phyloP scores from a whole-genome alignment of 345 rosid species.

The Clausena lansium region DNA sequence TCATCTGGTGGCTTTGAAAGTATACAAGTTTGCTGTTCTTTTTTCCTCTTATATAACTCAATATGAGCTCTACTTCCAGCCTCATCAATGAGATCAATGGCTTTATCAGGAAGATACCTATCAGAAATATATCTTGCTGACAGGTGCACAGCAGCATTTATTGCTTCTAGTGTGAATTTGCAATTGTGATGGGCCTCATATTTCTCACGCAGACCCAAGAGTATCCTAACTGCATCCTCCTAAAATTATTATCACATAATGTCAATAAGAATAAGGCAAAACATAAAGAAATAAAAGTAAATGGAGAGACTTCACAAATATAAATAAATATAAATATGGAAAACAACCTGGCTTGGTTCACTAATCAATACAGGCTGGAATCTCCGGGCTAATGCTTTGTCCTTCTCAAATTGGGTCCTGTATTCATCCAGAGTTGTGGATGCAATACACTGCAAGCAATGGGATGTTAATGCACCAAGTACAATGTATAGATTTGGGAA shows the following conservation, averaged over 20 bases:
- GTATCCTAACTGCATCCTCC: slow-evolving; percentile 90
- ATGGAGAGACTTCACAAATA: neutral
- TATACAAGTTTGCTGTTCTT: slow-evolving; percentile 68
- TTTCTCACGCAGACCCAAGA: slow-evolving; percentile 84
- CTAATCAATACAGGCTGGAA: slow-evolving; percentile 88
- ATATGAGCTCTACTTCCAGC: slow-evolving; percentile 98
- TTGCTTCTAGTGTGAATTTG: slow-evolving; percentile 74
- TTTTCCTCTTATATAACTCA: slow-evolving; percentile 76
- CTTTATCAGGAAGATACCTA: slow-evolving; percentile 97
- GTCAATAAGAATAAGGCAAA: slow-evolving; percentile 20
- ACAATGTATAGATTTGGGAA: neutral
- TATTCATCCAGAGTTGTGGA: slow-evolving; percentile 89
- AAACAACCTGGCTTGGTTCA: slow-evolving; percentile 87
- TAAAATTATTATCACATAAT: slow-evolving; percentile 25
- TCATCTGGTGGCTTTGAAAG: slow-evolving; percentile 85
- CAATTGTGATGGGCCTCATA: slow-evolving; percentile 93
- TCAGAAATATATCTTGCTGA: slow-evolving; percentile 88
- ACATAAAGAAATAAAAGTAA: neutral
- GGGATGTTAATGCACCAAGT: slow-evolving; percentile 5
- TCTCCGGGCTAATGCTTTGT: slow-evolving; percentile 93
- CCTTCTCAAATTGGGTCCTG: slow-evolving; percentile 82
- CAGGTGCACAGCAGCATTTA: slow-evolving; percentile 87
- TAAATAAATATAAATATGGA: slow-evolving; percentile 9
- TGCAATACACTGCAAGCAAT: slow-evolving; percentile 82
- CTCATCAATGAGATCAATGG: slow-evolving; percentile 96